Evolutionary conservation across 2,329 filamentous ascomycete genomes (phyloP), one percentile per base, ranked within the genome.

Genomic region (Exserohilum turcica): DNA sequence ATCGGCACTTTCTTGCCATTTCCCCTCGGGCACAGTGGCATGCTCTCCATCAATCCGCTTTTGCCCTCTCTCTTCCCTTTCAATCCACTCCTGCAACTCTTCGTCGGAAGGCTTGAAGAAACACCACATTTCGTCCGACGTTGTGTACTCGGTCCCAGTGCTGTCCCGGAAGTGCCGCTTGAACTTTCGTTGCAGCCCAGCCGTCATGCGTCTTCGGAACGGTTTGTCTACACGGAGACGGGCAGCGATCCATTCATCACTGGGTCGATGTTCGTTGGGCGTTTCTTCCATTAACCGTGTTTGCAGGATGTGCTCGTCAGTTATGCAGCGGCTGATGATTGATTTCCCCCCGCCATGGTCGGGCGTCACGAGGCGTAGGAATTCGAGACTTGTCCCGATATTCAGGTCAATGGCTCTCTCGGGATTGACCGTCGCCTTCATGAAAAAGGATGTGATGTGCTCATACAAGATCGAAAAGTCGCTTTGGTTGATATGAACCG

Each of bases 381-480:
- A 88, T 59, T 88, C 86, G 24, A 89, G 77, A 21, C 80, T 82
- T 6, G 84, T 80, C 58, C 66, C 83, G 59, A 87, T 78, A 38
- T 87, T 88, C 32, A 89, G 75, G 64, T 86, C 82, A 21, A 88
- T 79, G 2, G 85, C 86, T 48, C 86, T 78, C 42, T 80, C 74
- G 0, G 86, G 84, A 61, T 88, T 80, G n/a, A 86, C 82, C 12
- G 85, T 82, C 44, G 82, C 83, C 68, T 89, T 89, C 56, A 86
- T 76, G 12, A 87, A 72, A 7, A 84, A 67, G 1, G 82, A 82
- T 66, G 83, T 82, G 60, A 84, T 76, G 35, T 80, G 78, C 3
- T 81, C 83, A 63, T 88, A 89, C 15, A 89, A 73, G 1, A 89
- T 73, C 1, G 83, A 82, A 64, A 89, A 89, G 71, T 89, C 86